Base-by-base conservation (phyloP, 164 flowering plant species). In the Stephania cephalantha region DNA sequence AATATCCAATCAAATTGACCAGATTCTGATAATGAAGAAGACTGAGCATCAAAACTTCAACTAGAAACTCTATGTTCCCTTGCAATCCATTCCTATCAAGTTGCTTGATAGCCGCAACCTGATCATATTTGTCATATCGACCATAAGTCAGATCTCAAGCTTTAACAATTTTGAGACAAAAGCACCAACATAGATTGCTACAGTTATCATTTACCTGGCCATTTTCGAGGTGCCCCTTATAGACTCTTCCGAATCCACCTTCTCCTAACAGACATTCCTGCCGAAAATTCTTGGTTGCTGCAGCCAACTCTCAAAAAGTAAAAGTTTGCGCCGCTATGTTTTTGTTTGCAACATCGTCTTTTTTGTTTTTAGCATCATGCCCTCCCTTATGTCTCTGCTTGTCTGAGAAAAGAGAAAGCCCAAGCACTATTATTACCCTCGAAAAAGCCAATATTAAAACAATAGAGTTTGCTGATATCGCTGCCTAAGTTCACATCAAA, bases 181-280 rank as follows among this genome's bases (percentile, higher is more conserved):
- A 42, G 9, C 20, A 31, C 13, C 66, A 61, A 61, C n/a, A 61
- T 9, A n/a, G 66, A 61, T 25, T 61, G 66, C 66, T 61, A 20
- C 22, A 15, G 66, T 18, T 61, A 61, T 42, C 13, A 58, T 45
- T 72, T 75, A 82, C 84, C 82, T 76, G 82, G 44, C 66, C 67
- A 42, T 77, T 77, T 75, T 79, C 84, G 46, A 82, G 77, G 70
- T 70, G 44, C 44, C 84, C 84, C 69, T 78, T 82, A 66, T 82
- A 82, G 30, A 82, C 84, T 79, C 82, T 79, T 70, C 84, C 84
- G 73, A 82, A 82, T 31, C 84, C 82, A 70, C 84, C 84, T 71
- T 82, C 82, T 70, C 84, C 84, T 52, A 82, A 11, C 48, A 82
- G 74, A 66, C 82, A 75, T 73, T 82, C 82, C 20, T 77, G 80